Conservation (phyloP, 2,329 filamentous ascomycete species). For the Furcasterigmium furcatum region DNA sequence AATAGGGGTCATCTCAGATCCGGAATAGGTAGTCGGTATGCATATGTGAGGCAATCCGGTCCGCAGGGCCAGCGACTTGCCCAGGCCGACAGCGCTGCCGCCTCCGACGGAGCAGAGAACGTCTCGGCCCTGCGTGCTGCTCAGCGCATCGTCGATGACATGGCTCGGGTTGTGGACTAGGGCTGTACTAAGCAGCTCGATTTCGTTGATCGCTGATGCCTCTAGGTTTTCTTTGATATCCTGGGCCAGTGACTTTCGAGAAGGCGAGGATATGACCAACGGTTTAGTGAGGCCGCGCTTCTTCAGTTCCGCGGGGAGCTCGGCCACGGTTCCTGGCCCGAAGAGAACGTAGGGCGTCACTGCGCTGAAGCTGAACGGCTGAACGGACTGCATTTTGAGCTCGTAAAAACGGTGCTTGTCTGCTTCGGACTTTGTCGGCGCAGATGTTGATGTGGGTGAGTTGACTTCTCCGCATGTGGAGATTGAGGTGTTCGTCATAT, state of each 20-base stretch:
- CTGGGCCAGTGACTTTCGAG: conserved; percentile 27
- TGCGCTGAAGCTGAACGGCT: conserved; percentile 8
- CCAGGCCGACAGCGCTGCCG: conserved; percentile 58
- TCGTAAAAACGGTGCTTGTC: no score
- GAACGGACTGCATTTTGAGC: background rate
- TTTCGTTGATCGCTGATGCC: conserved; percentile 20
- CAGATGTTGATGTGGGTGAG: no score
- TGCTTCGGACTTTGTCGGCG: no score
- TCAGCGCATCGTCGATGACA: conserved; percentile 22
- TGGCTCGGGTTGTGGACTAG: conserved; percentile 21
- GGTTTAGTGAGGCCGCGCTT: conserved; percentile 25
- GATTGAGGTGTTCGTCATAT: no score
- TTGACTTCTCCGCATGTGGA: no score
- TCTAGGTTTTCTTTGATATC: conserved; percentile 22
- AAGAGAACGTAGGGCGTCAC: conserved; percentile 28
- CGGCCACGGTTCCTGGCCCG: conserved; percentile 25
- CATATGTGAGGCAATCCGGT: conserved; percentile 55
- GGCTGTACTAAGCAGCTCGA: conserved; percentile 29
- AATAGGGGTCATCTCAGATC: conserved; percentile 56
- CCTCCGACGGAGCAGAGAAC: conserved; percentile 60
- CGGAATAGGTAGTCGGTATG: conserved; percentile 58
- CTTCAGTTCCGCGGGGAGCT: conserved; percentile 28
- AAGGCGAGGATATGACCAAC: conserved; percentile 34
- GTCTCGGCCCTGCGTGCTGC: conserved; percentile 39
- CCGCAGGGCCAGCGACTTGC: conserved; percentile 49